These are phyloP conservation scores for Boletus edulis DNA, from an alignment of 768 basidiomycete species.

Conservation along the genomic window DNA sequence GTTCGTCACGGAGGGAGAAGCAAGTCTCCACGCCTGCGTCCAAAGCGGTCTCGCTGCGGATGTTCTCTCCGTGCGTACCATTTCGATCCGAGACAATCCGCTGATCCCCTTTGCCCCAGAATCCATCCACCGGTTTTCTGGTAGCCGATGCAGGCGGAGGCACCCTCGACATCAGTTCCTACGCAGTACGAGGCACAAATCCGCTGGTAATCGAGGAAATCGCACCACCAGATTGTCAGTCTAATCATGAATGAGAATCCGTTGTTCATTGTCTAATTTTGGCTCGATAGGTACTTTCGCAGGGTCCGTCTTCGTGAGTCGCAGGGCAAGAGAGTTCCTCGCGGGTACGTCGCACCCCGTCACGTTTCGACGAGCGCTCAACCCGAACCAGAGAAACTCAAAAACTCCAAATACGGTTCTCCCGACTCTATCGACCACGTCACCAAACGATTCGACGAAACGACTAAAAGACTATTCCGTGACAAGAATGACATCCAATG, in stretches of 20 bases:
- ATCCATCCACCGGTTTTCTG: slow-evolving; percentile 72
- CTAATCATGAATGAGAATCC: neutral
- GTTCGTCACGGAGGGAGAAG: slow-evolving; percentile 83
- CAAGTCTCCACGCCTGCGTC: slow-evolving; percentile 79
- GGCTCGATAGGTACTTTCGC: slow-evolving; percentile 65
- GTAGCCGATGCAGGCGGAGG: slow-evolving; percentile 82
- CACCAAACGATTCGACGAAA: slow-evolving; percentile 77
- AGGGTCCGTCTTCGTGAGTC: slow-evolving; percentile 79
- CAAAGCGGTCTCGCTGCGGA: slow-evolving; percentile 75
- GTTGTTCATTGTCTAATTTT: neutral
- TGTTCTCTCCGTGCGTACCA: slow-evolving; percentile 59
- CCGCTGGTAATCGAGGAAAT: slow-evolving; percentile 81
- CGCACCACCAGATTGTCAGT: slow-evolving; percentile 77
- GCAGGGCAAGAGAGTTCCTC: slow-evolving; percentile 68
- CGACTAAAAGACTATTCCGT: slow-evolving; percentile 76
- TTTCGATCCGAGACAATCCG: neutral
- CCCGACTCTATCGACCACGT: slow-evolving; percentile 74
- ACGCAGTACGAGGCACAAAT: slow-evolving; percentile 65
- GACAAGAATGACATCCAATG: slow-evolving; percentile 67
- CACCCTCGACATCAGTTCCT: slow-evolving; percentile 78
- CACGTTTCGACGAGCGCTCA: slow-evolving; percentile 1
- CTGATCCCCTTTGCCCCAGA: slow-evolving; percentile 38
- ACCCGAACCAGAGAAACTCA: slow-evolving; percentile 58
- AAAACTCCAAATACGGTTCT: slow-evolving; percentile 68
- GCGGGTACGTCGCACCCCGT: slow-evolving; percentile 44